Conservation (phyloP, 2,329 filamentous ascomycete species). For the Apiospora aurea region DNA sequence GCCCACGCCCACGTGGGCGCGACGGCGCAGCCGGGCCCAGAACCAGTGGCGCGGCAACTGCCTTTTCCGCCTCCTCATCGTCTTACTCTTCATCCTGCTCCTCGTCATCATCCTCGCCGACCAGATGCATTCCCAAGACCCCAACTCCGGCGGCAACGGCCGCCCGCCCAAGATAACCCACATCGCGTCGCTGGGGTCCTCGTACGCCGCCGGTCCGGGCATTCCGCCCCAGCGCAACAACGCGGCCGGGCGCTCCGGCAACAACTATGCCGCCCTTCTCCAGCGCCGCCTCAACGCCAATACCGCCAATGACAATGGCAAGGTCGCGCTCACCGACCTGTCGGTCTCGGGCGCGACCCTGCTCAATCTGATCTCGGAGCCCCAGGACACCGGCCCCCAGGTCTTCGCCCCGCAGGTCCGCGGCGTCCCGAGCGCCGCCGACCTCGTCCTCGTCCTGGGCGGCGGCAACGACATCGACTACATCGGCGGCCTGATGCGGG, state of each 20-base stretch:
- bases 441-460: conserved; percentile 46
- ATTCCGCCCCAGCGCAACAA: conserved; percentile 42
- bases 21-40: neutral
- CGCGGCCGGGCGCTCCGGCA: conserved; percentile 41
- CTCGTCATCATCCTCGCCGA: conserved; percentile 14
- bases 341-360: conserved; percentile 48
- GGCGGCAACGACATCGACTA: conserved; percentile 50
- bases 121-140: neutral
- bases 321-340: conserved; percentile 39
- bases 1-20: conserved; percentile 5
- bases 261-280: conserved; percentile 47
- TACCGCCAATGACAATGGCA: neutral
- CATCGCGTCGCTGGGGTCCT: conserved; percentile 42
- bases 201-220: conserved; percentile 42
- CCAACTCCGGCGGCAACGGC: neutral
- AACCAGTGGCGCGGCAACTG: conserved; percentile 15
- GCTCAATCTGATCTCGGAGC: conserved; percentile 44
- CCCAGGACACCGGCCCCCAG: conserved; percentile 37
- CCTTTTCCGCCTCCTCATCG: conserved; percentile 11
- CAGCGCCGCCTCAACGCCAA: conserved; percentile 33
- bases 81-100: neutral
- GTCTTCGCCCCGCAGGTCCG: conserved; percentile 45
- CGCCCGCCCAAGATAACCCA: conserved; percentile 24
- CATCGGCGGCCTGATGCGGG: conserved; percentile 42
- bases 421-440: conserved; percentile 42